Evolutionary conservation across 2,329 filamentous ascomycete genomes (phyloP).

Genomic region (Penicillium sp.): DNA sequence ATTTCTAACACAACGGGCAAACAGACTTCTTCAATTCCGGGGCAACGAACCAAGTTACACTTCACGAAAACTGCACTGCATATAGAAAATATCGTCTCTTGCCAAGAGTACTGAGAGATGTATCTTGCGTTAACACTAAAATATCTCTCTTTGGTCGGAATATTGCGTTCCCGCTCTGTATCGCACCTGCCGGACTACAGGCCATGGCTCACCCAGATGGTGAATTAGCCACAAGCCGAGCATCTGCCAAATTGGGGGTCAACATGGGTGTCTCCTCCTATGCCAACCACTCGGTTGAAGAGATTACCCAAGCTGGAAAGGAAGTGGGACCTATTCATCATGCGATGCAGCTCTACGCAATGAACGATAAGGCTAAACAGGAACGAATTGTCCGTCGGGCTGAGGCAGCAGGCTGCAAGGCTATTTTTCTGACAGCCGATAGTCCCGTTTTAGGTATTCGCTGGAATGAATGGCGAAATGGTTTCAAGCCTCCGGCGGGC

Average conservation of each 20-base stretch:
- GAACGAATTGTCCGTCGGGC: slow-evolving; percentile 30
- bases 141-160: slow-evolving; percentile 45
- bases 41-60: slow-evolving; percentile 37
- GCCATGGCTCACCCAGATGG: slow-evolving; percentile 53
- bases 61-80: slow-evolving; percentile 54
- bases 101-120: slow-evolving; percentile 46
- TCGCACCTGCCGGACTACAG: slow-evolving; percentile 56
- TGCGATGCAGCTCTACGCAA: slow-evolving; percentile 29
- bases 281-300: slow-evolving; percentile 47
- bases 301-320: slow-evolving; percentile 41
- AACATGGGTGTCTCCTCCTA: slow-evolving; percentile 53
- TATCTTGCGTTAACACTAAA: slow-evolving; percentile 43
- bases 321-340: slow-evolving; percentile 21
- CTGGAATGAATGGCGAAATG: slow-evolving; percentile 54
- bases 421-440: slow-evolving; percentile 57
- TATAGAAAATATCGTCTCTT: slow-evolving; percentile 52
- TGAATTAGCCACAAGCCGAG: slow-evolving; percentile 52
- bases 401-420: slow-evolving; percentile 43
- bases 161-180: slow-evolving; percentile 52
- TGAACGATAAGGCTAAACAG: slow-evolving; percentile 26
- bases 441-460: slow-evolving; percentile 54
- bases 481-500: slow-evolving; percentile 48
- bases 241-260: slow-evolving; percentile 44
- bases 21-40: slow-evolving; percentile 59
- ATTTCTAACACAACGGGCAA: slow-evolving; percentile 2